These are phyloP conservation scores for Rhinocladiella similis DNA, from an alignment of 2,329 filamentous ascomycete species.

Conservation along the genomic window DNA sequence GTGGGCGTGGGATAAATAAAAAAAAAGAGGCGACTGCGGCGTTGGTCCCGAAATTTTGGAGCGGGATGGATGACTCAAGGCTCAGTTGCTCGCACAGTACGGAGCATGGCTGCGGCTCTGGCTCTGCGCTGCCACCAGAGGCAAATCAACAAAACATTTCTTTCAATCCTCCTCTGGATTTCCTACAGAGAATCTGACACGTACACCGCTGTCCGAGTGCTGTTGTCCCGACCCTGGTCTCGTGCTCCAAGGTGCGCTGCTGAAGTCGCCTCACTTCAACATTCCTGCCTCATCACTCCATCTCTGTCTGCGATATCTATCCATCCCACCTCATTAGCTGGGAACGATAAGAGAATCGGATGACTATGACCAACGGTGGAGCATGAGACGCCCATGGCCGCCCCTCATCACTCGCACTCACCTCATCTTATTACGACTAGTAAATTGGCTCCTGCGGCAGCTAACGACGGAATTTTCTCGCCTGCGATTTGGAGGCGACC, in stretches of 20 bases:
- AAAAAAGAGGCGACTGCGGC: conserved; percentile 10
- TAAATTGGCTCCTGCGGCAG: background rate
- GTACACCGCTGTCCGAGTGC: too few species aligned
- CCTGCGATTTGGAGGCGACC: background rate
- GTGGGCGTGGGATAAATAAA: conserved; percentile 26
- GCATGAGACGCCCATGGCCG: background rate
- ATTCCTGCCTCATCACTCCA: background rate
- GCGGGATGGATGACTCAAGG: conserved; percentile 23
- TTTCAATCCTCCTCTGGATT: too few species aligned
- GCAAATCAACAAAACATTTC: too few species aligned
- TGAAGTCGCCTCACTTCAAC: background rate
- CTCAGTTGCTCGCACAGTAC: background rate
- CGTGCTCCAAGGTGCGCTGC: too few species aligned
- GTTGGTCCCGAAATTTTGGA: conserved; percentile 21
- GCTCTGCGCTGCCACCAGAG: too few species aligned
- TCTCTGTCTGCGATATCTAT: background rate
- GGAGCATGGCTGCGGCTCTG: too few species aligned
- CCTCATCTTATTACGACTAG: conserved; percentile 3
- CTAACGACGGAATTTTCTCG: background rate
- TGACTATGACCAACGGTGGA: background rate
- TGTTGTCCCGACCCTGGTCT: too few species aligned
- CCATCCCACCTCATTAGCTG: too few species aligned
- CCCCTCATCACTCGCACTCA: background rate
- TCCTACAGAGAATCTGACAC: too few species aligned
- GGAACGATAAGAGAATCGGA: background rate